Conservation (phyloP, 2,329 filamentous ascomycete species). For the Penicillium sp. region DNA sequence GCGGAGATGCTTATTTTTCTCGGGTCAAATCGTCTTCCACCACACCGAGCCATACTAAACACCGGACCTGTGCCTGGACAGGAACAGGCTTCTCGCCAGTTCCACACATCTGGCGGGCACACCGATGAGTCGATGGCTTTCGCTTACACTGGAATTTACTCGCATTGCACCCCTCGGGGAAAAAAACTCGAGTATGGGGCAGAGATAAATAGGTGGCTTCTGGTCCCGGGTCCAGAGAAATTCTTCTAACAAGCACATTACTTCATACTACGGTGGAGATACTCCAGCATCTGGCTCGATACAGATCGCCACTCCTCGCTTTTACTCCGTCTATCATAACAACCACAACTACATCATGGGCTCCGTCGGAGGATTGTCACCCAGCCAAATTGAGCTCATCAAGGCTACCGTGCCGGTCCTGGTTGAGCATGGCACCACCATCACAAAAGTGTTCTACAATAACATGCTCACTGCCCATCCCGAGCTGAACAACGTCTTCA, state of each 20-base stretch:
- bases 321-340: background rate
- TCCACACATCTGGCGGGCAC: background rate
- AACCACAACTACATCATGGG: constrained; percentile 13
- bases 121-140: background rate
- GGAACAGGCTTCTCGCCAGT: constrained; percentile 2
- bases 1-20: constrained; percentile 18
- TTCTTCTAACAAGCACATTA: background rate
- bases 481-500: constrained; percentile 70
- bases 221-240: background rate
- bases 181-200: background rate
- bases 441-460: constrained; percentile 72
- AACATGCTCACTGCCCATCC: constrained; percentile 67
- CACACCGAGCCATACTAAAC: constrained; percentile 2
- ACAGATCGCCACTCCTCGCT: background rate
- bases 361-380: constrained; percentile 21
- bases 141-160: background rate
- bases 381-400: constrained; percentile 65
- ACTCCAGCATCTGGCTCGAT: background rate
- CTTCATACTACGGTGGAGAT: background rate
- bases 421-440: constrained; percentile 65
- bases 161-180: background rate
- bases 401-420: constrained; percentile 71
- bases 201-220: constrained; percentile 12
- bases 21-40: background rate
- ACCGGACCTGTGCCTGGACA: constrained; percentile 7